Conservation (phyloP, 768 basidiomycete genomes). For the Piloderma croceum region DNA sequence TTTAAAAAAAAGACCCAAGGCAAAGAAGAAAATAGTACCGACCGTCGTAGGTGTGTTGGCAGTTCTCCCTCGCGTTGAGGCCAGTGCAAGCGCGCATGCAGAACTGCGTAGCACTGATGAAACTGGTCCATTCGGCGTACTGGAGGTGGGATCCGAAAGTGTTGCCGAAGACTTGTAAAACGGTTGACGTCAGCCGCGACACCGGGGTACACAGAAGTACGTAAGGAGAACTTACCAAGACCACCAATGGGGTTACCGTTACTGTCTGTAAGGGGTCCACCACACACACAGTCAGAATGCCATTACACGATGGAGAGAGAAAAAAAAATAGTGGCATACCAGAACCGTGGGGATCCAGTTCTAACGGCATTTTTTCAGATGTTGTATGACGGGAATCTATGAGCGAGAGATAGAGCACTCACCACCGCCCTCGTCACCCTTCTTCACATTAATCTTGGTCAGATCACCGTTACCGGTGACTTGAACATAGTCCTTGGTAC, state of each 20-base stretch:
- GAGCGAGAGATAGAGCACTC: too few species aligned
- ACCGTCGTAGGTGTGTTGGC: slow-evolving; percentile 76
- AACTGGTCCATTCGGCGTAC: slow-evolving; percentile 82
- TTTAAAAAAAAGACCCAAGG: background rate
- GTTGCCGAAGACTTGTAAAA: slow-evolving; percentile 66
- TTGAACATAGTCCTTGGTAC: slow-evolving; percentile 61
- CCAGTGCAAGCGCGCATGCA: slow-evolving; percentile 73
- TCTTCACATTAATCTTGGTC: slow-evolving; percentile 55
- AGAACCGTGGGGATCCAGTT: slow-evolving; percentile 69
- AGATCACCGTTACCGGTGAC: slow-evolving; percentile 62
- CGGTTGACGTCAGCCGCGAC: too few species aligned
- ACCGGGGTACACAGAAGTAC: too few species aligned
- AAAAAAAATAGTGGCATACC: slow-evolving; percentile 33
- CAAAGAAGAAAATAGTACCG: slow-evolving; percentile 43
- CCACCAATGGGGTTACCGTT: too few species aligned
- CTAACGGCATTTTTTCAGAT: slow-evolving; percentile 18
- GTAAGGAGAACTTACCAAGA: too few species aligned
- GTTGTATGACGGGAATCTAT: background rate
- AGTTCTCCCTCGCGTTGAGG: slow-evolving; percentile 50
- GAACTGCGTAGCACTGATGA: slow-evolving; percentile 62
- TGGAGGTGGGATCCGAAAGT: slow-evolving; percentile 45
- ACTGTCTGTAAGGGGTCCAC: too few species aligned
- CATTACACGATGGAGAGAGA: slow-evolving; percentile 7
- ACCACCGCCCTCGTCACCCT: slow-evolving; percentile 34
- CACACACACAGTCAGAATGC: too few species aligned